Evolutionary conservation across 225 moss, liverwort and hornwort genomes (phyloP).

Genomic region (Neckera pumila): DNA sequence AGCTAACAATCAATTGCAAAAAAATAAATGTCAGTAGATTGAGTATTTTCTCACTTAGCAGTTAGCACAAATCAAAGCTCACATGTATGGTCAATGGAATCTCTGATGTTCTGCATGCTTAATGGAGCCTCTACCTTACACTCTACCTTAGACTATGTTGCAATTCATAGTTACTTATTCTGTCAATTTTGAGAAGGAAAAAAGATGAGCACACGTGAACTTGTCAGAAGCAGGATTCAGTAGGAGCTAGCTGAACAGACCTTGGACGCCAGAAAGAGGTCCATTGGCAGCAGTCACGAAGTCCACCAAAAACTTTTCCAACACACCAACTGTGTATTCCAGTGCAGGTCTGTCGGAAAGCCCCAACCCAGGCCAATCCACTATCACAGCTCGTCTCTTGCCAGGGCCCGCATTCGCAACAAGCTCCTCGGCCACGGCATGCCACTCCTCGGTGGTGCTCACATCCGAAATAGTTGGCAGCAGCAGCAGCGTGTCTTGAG

Average conservation of each 20-base stretch:
- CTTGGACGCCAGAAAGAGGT: constrained; percentile 50
- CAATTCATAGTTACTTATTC: background rate
- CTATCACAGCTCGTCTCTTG: constrained; percentile 45
- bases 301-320: constrained; percentile 70
- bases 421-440: constrained; percentile 57
- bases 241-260: background rate
- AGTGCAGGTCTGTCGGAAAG: constrained; percentile 71
- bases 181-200: background rate
- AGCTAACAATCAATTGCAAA: background rate
- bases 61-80: background rate
- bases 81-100: background rate
- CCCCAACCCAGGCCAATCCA: constrained; percentile 93
- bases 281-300: constrained; percentile 52
- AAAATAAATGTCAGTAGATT: too few relatives aligned
- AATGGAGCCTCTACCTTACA: background rate
- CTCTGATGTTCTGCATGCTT: background rate
- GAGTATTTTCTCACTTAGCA: background rate
- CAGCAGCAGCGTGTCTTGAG: constrained; percentile 43
- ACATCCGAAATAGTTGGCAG: constrained; percentile 86
- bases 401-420: constrained; percentile 18
- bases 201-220: background rate
- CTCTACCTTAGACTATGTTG: background rate
- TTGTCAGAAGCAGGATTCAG: background rate
- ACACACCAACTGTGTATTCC: constrained; percentile 58
- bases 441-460: constrained; percentile 93